Evolutionary conservation across 2,329 filamentous ascomycete species (phyloP), one percentile per base, ranked within the genome.

Genomic region (Colletotrichum graminicola): DNA sequence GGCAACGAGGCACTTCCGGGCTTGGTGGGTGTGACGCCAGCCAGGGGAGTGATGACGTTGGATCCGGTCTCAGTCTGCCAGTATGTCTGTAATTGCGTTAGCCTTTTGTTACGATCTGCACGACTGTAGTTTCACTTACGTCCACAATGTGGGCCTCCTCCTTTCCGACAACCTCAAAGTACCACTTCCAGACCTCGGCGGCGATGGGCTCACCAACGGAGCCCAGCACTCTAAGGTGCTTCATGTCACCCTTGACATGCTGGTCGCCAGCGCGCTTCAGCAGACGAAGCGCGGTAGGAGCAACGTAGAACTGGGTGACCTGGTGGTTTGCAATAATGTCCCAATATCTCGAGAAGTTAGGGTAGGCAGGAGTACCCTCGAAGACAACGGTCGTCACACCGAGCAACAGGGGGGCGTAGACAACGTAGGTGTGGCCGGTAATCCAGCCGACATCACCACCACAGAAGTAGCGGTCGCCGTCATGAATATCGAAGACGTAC

Each of bases 1-100:
- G 96, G 96, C 47, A 98, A 88, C 14, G 96, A 98, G 11, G 96
- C 96, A 79, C 93, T 97, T 66, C 96, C 96, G 26, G 96, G 96
- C 86, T 99, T 99, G 32, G 96, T 98, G 32, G 96, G 94, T 0
- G 95, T 98, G 45, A 98, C 89, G 79, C 96, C 96, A 61, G 93
- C 95, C 71, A 99, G 87, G 23, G 96, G 96, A 6, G 94, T 94
- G 80, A 99, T 98, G 78, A 97, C 94, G 83, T 99, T 91, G 74
- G 94, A 98, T 67, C 96, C 96, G 2, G 96, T 99, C 86, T 99
- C 96, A 64, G 96, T 99, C 89, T 99, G 96, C 96, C 96, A 99
- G 89, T 99, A 99, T 65, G 96, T 99, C 94, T 97, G 79, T 63
- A 75, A 29, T 57, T 1, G 16, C 29, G 61, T 69, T 39, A 72